Evolutionary conservation across 2,329 filamentous ascomycete species (phyloP), one percentile per base, ranked within the genome.

Genomic region (Aspergillus persii): DNA sequence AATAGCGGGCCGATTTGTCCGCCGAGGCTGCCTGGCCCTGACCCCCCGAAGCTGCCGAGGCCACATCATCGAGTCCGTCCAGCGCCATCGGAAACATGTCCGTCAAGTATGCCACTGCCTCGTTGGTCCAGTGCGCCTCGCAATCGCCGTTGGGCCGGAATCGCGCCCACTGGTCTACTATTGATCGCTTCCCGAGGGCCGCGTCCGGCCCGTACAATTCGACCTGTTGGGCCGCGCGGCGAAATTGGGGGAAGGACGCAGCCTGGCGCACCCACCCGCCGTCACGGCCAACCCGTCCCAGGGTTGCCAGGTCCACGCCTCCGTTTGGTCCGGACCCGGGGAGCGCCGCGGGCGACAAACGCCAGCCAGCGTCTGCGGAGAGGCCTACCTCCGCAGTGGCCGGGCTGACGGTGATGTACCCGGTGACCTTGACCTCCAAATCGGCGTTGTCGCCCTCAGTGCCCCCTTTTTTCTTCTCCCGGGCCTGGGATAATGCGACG

Each of bases 21-120:
- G 71, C 58, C 49, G 15, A 31, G 65, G 61, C 29, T 53, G 39
- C 33, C 70, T 59, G 52, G 27, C 54, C 71, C 58, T 62, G 18
- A 23, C 18, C 18, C 18, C 18, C 78, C 71, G 39, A 67, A 18
- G 63, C 65, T 31, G 60, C 63, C 53, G 65, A 59, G 54, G 69
- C 69, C 72, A 76, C 59, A 6, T 53, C 68, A 69, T 71, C 75
- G 58, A 76, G 69, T 36, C 75, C 72, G 71, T 91, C 86, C 12
- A 89, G 74, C 27, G 89, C 79, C 69, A 87, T 84, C 2, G 88
- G 88, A 64, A 88, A 90, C 70, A 86, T 85, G 71, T 94, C 90
- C 18, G 81, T 80, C 6, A 92, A 77, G 66, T 84, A 91, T 0
- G 85, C 88, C 2, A 93, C 76, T 1, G 81, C 80, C 3, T 82